These are phyloP conservation scores for Ulota crispa DNA, from an alignment of 225 moss, liverwort and hornwort species.

Conservation along the genomic window DNA sequence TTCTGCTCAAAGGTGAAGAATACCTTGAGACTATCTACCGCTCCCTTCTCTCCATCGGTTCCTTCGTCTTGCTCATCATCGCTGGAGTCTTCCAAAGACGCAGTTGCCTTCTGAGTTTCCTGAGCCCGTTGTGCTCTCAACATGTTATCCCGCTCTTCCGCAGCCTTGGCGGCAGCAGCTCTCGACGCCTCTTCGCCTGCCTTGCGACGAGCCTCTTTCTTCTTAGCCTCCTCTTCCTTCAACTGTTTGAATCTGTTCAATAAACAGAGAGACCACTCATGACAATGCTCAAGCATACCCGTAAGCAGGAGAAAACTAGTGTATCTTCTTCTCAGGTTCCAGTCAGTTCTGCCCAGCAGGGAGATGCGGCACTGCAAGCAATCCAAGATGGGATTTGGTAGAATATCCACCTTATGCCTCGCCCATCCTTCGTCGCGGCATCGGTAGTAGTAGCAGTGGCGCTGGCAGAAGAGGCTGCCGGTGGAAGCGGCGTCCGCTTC, in stretches of 20 bases:
- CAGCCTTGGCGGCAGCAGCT: conserved; percentile 49
- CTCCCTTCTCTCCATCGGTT: conserved; percentile 29
- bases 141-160: conserved; percentile 49
- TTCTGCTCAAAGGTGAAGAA: neutral
- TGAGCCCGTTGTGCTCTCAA: conserved; percentile 54
- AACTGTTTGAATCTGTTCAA: conserved; percentile 48
- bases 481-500: conserved; percentile 69
- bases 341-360: neutral
- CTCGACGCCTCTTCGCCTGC: conserved; percentile 54
- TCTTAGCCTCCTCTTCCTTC: conserved; percentile 58
- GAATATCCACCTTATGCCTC: conserved; percentile 61
- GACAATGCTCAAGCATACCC: neutral
- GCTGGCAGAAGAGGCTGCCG: conserved; percentile 42
- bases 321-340: neutral
- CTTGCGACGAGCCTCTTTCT: conserved; percentile 64
- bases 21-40: conserved; percentile 34
- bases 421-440: conserved; percentile 47
- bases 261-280: too few species aligned
- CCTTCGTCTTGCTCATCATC: conserved; percentile 41
- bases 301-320: neutral
- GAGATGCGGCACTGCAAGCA: neutral
- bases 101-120: conserved; percentile 40
- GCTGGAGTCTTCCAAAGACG: conserved; percentile 25
- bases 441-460: conserved; percentile 22
- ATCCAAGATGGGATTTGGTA: neutral